Evolutionary conservation across 2,329 filamentous ascomycete genomes (phyloP).

Genomic region (Coniochaeta sp.): DNA sequence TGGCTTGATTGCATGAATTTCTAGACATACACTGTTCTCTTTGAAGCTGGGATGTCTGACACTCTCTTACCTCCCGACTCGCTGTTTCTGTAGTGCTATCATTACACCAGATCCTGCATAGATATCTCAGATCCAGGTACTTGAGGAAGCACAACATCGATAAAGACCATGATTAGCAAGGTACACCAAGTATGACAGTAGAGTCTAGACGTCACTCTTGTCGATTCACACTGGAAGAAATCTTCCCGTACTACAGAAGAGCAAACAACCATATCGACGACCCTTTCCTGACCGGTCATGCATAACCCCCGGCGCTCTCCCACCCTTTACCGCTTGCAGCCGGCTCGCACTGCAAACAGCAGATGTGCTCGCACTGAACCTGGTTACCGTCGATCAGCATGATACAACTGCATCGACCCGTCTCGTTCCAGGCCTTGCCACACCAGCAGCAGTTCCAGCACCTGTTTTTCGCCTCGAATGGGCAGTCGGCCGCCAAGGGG

Average conservation of each 20-base stretch:
- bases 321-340: constrained; percentile 17
- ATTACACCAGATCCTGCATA: neutral
- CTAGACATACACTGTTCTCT: too few relatives aligned
- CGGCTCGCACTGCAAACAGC: constrained; percentile 41
- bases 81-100: neutral
- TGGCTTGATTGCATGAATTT: too few relatives aligned
- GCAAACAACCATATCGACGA: neutral
- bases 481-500: constrained; percentile 34
- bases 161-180: neutral
- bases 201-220: too few relatives aligned
- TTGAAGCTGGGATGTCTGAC: too few relatives aligned
- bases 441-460: constrained; percentile 51
- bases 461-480: constrained; percentile 40
- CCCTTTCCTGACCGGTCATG: neutral
- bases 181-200: too few relatives aligned
- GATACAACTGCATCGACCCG: constrained; percentile 41
- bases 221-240: too few relatives aligned
- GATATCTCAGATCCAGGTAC: neutral
- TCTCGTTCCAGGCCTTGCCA: constrained; percentile 42
- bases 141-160: neutral
- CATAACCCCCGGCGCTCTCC: neutral
- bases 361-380: constrained; percentile 46
- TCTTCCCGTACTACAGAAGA: too few relatives aligned
- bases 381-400: constrained; percentile 43
- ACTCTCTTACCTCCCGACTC: too few relatives aligned